Evolutionary conservation across 2,329 filamentous ascomycete species (phyloP).

Genomic region (Botrytis medusae): DNA sequence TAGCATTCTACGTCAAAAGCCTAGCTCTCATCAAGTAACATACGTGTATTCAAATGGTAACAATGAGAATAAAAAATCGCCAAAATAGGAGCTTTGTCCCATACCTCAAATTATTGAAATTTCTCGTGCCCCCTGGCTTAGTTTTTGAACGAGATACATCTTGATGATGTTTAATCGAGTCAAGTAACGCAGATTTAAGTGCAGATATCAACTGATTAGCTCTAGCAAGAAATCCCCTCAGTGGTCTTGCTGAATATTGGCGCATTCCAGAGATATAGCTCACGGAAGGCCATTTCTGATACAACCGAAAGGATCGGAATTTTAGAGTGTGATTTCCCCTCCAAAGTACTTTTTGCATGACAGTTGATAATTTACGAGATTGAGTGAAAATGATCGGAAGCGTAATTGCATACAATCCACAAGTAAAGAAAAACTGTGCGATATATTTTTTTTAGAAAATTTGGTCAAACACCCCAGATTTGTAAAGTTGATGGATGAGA

Average conservation of each 20-base stretch:
- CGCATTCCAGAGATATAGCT: background rate
- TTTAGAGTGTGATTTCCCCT: background rate
- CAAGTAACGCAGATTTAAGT: background rate
- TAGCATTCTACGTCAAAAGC: background rate
- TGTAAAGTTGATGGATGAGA: background rate
- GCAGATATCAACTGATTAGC: too few species aligned
- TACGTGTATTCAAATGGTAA: background rate
- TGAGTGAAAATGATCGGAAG: background rate
- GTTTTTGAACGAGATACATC: background rate
- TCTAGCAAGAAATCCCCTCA: background rate
- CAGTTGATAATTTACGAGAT: background rate
- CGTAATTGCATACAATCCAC: background rate
- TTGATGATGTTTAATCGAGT: background rate
- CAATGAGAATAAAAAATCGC: background rate
- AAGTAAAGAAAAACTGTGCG: background rate
- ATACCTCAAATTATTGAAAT: background rate
- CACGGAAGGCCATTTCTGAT: background rate
- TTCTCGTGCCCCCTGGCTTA: background rate
- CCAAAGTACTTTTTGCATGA: slow-evolving; percentile 1
- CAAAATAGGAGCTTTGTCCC: background rate
- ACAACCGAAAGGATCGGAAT: background rate
- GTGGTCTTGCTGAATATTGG: background rate
- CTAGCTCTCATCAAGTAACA: background rate
- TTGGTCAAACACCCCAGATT: background rate
- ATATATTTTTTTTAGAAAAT: background rate